Percentiles rank a stretch among this genome's conserved stretches.
Conservation (phyloP, 2,329 filamentous ascomycete species). For the Sporothrix protearum region DNA sequence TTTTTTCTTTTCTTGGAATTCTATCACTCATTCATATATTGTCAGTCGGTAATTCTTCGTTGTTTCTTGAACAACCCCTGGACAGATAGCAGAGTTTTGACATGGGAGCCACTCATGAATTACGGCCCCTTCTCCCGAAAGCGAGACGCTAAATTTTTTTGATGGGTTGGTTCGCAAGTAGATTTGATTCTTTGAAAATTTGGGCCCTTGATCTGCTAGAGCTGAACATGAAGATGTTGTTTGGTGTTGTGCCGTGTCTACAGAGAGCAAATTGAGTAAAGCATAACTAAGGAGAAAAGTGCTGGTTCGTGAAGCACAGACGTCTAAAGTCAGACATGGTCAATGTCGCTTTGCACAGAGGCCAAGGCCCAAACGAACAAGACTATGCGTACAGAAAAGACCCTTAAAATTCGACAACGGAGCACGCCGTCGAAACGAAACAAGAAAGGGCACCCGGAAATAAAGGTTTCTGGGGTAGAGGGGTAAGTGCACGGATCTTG, state of each 20-base stretch:
- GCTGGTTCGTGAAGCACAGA: not conserved
- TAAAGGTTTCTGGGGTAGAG: conserved; percentile 14
- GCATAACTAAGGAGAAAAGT: not conserved
- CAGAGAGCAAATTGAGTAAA: too few species aligned
- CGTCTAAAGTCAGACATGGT: not conserved
- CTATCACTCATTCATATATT: too few species aligned
- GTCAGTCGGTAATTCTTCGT: not conserved
- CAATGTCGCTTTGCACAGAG: not conserved
- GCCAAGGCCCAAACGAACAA: not conserved
- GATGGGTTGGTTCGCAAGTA: not conserved
- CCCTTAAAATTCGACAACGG: not conserved
- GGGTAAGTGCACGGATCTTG: not conserved
- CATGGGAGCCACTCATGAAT: not conserved
- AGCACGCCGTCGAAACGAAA: not conserved
- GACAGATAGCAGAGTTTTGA: not conserved
- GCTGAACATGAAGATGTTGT: not conserved
- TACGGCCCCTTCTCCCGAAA: conserved; percentile 5
- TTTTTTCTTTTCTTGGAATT: not conserved
- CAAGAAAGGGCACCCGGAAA: conserved; percentile 3
- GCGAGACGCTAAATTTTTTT: not conserved
- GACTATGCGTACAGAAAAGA: not conserved
- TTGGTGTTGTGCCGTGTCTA: not conserved
- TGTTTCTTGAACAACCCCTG: not conserved
- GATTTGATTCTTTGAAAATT: not conserved
- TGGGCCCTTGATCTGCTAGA: not conserved